Evolutionary conservation across 208 protist species (phyloP).

Genomic region (Endotrypanum monterogeii): DNA sequence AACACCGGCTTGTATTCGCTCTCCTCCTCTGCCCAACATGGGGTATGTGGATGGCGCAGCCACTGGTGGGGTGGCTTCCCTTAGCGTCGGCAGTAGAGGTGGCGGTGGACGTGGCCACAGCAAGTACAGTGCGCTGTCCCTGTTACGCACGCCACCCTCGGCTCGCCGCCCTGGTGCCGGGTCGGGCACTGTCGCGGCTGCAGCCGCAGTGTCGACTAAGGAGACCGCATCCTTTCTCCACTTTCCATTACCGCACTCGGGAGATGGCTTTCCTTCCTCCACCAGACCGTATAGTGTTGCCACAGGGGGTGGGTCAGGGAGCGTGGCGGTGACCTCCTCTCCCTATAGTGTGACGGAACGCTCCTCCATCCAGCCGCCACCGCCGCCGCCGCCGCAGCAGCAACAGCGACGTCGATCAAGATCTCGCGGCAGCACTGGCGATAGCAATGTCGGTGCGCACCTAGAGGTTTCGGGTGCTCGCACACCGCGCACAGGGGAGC

Average conservation of each 20-base stretch:
- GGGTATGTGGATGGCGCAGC: conserved; percentile 5
- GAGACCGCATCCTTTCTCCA: not conserved
- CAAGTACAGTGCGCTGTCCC: conserved; percentile 25
- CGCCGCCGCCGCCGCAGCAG: too few relatives aligned
- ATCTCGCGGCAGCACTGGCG: conserved; percentile 22
- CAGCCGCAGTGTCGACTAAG: not conserved
- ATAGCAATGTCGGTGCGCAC: not conserved
- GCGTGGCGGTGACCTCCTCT: not conserved
- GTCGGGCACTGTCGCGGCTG: not conserved
- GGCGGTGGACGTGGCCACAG: conserved; percentile 15
- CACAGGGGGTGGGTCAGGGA: not conserved
- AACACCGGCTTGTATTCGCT: conserved; percentile 16
- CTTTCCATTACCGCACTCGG: conserved; percentile 20
- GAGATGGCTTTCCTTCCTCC: conserved; percentile 24
- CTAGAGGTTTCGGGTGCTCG: not conserved
- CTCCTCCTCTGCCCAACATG: conserved; percentile 30
- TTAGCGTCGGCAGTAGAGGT: not conserved
- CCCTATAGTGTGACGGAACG: not conserved
- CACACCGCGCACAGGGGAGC: conserved; percentile 3
- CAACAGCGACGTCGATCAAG: conserved; percentile 23
- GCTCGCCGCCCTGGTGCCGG: conserved; percentile 4
- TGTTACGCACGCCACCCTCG: conserved; percentile 24
- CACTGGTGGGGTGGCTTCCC: not conserved
- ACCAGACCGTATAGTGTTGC: conserved; percentile 14
- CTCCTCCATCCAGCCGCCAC: not conserved